Conservation (phyloP, 495 filamentous ascomycete genomes). For the Tetracladium marchalianum region DNA sequence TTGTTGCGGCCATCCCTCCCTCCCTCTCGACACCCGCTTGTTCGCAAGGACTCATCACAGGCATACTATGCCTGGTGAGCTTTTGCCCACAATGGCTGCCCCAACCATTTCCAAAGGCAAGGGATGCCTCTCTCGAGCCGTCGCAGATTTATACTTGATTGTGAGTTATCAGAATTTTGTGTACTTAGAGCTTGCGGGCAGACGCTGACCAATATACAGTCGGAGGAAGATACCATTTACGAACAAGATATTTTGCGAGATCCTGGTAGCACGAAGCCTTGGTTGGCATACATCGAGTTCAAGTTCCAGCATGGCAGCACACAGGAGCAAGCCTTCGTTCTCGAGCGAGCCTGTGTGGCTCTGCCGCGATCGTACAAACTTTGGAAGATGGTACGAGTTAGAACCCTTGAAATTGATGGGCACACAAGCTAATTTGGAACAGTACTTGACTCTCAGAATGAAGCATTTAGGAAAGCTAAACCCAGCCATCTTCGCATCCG, state of each 20-base stretch:
- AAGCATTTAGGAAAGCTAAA: conserved; percentile 80
- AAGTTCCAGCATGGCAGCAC: conserved; percentile 79
- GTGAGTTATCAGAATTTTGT: conserved; percentile 43
- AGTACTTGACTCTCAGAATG: conserved; percentile 82
- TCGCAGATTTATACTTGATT: conserved; percentile 64
- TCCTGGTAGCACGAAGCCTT: conserved; percentile 81
- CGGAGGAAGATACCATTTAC: conserved; percentile 84
- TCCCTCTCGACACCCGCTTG: conserved; percentile 5
- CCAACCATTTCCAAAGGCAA: conserved; percentile 18
- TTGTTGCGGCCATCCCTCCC: neutral
- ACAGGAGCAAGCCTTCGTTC: conserved; percentile 88
- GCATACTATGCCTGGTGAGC: conserved; percentile 22
- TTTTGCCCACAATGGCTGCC: conserved; percentile 22
- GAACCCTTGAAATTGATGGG: neutral
- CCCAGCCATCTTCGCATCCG: conserved; percentile 65
- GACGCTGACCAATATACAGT: conserved; percentile 26
- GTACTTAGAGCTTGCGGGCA: neutral
- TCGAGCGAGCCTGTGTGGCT: conserved; percentile 84
- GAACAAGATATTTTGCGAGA: conserved; percentile 91
- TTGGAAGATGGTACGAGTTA: conserved; percentile 77
- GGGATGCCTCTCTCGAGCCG: conserved; percentile 17
- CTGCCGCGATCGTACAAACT: conserved; percentile 94
- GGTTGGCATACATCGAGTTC: conserved; percentile 90
- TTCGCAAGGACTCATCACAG: conserved; percentile 11
- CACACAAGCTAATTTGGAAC: conserved; percentile 8